Evolutionary conservation across 2,329 filamentous ascomycete species (phyloP), one percentile per base, ranked within the genome.

Genomic region (Xylariaceae sp.): DNA sequence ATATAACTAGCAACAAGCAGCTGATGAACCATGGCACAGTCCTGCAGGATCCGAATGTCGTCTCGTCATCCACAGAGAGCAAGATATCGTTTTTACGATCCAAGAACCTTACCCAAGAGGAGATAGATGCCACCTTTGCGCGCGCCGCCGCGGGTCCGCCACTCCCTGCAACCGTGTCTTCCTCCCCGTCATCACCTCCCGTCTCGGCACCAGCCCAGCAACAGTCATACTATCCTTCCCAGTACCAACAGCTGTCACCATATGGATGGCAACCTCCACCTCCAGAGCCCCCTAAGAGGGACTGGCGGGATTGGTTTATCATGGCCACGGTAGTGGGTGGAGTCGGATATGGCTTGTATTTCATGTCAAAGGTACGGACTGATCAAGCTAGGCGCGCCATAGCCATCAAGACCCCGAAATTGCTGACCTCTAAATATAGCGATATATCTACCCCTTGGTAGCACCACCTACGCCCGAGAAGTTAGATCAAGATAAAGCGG

Each of bases 281-380:
- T 3, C 79, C 79, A 1, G 76, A 80, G 51, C 73, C 84, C 2
- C 91, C 91, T 2, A 86, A 84, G 68, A 80, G 94, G 67, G 94
- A 99, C 73, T 99, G 94, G 94, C 83, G 95, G 57, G 94, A 99
- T 69, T 97, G 91, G 88, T 99, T 99, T 73, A 97, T 99, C 72
- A 96, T 97, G 90, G 94, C 94, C 7, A 99, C 94, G 0, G 89
- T 97, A 12, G 87, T 95, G 58, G 87, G 91, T 53, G 90, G 92
- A 46, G 86, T 96, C 18, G 81, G 90, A 37, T 97, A 96, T 67
- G 92, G 92, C 0, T 73, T 96, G 19, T 99, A 94, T 69, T 83
- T 86, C 60, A 80, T 96, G 15, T 89, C 91, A 56, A 95, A 95
- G 82, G 88, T 90, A 75, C 36, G 5, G 7, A 34, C 48, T 15